These are phyloP conservation scores for Trichoderma virens DNA, from an alignment of 495 filamentous ascomycete genomes.

Conservation along the genomic window DNA sequence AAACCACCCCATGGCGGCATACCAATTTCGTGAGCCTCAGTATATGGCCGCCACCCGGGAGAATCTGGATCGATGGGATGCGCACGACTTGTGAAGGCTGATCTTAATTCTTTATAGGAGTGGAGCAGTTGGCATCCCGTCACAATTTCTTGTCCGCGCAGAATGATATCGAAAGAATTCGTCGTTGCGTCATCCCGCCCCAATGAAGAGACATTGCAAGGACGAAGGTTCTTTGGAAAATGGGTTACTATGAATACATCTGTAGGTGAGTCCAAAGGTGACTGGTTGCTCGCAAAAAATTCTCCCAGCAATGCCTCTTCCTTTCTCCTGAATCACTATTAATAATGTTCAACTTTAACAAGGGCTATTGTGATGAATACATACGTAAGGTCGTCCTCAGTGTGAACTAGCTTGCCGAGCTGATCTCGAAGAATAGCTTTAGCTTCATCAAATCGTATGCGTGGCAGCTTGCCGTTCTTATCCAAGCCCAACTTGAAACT, in stretches of 20 bases:
- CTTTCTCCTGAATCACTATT: neutral
- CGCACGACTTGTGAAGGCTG: neutral
- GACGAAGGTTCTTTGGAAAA: neutral
- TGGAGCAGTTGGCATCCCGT: neutral
- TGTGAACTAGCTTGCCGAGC: neutral
- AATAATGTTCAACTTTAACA: neutral
- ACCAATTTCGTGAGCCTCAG: neutral
- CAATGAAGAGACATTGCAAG: neutral
- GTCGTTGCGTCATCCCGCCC: neutral
- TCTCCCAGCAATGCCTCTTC: neutral
- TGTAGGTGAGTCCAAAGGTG: neutral
- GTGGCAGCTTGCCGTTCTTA: neutral
- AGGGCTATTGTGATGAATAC: neutral
- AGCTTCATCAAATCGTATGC: neutral
- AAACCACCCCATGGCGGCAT: constrained; percentile 3
- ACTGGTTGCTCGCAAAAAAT: neutral
- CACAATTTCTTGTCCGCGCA: neutral
- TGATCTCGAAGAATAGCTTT: neutral
- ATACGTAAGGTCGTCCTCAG: neutral
- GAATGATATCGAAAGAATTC: neutral
- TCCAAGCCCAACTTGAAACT: neutral
- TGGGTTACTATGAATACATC: neutral
- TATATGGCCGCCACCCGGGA: neutral
- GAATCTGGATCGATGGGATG: neutral
- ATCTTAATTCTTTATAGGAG: neutral